Evolutionary conservation across 1,139 yeast species (phyloP), one percentile per base, ranked within the genome.

Genomic region (Yamadazyma diospyri): DNA sequence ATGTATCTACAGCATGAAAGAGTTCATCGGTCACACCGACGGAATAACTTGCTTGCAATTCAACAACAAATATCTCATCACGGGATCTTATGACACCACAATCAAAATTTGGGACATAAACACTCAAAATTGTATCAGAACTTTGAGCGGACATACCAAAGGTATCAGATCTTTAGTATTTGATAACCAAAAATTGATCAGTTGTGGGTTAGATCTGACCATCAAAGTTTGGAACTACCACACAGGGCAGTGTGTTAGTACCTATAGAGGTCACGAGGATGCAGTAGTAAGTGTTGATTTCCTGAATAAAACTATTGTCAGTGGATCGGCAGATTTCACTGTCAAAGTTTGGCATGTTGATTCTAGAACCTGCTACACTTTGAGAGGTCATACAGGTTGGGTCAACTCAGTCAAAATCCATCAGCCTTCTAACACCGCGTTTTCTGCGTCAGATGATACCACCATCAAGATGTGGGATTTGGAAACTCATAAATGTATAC

Each of bases 321-420:
- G 94, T 5, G 98, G 97, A 0, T 81, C 94, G 12, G 95, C 95
- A 0, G 98, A 92, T 60, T 73, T 76, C 44, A 88, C 95, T 1
- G 84, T 92, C 35, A 86, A 88, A 53, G 92, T 92, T 9, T 92
- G 98, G 98, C 94, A 92, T 56, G 95, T 92, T 35, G 95, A 85
- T 53, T 79, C 88, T 12, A 72, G 95, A 58, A 85, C 95, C 2
- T 92, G 97, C 53, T 87, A 84, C 56, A 87, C 97, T 0, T 67
- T 92, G 39, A 69, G 97, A 24, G 98, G 98, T 3, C 98, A 92
- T 55, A 74, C 82, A 0, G 97, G 86, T 46, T 81, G 95, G 80
- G 96, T 92, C 17, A 87, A 86, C 45, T 77, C 86, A 40, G 97
- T 92, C 27, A 85, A 84, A 59, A 78, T 89, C 33, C 95, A 89